Percentiles rank a stretch among this genome's conserved stretches.
Evolutionary conservation across 129 eudicot species (phyloP).

Genomic region (Daucus carota): DNA sequence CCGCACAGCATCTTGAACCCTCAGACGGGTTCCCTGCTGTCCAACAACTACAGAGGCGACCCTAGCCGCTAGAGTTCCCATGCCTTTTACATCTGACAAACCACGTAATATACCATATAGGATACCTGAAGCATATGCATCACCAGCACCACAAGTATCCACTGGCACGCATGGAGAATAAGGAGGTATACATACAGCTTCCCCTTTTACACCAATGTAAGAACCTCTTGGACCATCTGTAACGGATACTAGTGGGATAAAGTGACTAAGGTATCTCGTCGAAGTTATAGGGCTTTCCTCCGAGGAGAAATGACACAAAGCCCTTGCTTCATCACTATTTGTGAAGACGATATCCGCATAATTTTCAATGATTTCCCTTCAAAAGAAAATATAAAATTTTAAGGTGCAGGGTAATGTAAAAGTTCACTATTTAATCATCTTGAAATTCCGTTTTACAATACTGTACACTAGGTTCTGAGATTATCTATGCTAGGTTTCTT

Average conservation of each 20-base stretch:
- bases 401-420: not conserved
- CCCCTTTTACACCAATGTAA: conserved; percentile 87
- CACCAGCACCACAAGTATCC: conserved; percentile 99
- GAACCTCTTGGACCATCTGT: conserved; percentile 96
- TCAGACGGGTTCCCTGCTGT: conserved; percentile 89
- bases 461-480: too few relatives aligned
- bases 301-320: conserved; percentile 67
- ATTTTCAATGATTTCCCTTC: conserved; percentile 92
- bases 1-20: conserved; percentile 72
- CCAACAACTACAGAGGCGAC: conserved; percentile 92
- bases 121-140: conserved; percentile 95
- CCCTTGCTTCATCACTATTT: conserved; percentile 83
- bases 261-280: conserved; percentile 86
- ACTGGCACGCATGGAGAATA: conserved; percentile 63
- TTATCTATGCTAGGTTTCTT: not conserved
- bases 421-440: not conserved
- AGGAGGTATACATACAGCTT: conserved; percentile 90
- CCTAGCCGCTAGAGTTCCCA: conserved; percentile 82
- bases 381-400: not conserved
- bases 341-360: conserved; percentile 90
- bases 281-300: conserved; percentile 77
- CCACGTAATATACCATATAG: conserved; percentile 72
- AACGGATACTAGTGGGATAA: conserved; percentile 88
- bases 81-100: conserved; percentile 64
- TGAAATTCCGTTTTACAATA: not conserved